Evolutionary conservation across 495 filamentous ascomycete species (phyloP), one percentile per base, ranked within the genome.

Genomic region (Penicillium cataractarum): DNA sequence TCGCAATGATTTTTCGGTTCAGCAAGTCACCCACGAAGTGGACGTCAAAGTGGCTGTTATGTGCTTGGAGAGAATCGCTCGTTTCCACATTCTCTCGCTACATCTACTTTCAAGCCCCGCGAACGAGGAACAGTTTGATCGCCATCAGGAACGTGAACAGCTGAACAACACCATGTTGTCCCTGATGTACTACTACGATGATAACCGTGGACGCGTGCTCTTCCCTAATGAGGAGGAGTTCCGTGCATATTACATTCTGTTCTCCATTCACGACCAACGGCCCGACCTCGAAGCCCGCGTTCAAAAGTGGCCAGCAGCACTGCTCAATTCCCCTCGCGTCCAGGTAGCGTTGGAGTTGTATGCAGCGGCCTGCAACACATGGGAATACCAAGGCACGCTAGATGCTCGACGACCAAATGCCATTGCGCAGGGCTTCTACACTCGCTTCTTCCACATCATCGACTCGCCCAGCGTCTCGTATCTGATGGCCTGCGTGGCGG

Each of bases 1-100:
- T 60, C 87, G 96, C 31, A 94, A 95, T 63, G 96, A 99, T 71
- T 96, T 97, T 66, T 93, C 92, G 1, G 91, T 97, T 55, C 92
- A 97, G 66, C 87, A 91, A 65, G 80, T 92, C 33, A 87, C 87
- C 0, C 84, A 87, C 8, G 83, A 88, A 51, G 81, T 86, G 39
- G 81, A 88, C 62, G 84, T 92, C n/a, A 80, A 84, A 33, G 82
- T 82, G 12, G 85, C 86, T 4, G 86, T 97, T 1, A 87, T 89
- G 39, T 96, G 92, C 69, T 88, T 96, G 40, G 95, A 98, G 74
- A 85, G 88, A 17, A 97, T 97, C 57, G 89, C 91, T 17, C 89
- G 96, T 39, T 96, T 97, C 60, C 96, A 98, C 68, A 93, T 96
- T 42, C 79, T 92, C 3, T 88, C 92, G 5, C 81, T 97, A 13